Base-by-base conservation (phyloP, 2,329 filamentous ascomycete genomes). In the Cladophialophora chaetospira region DNA sequence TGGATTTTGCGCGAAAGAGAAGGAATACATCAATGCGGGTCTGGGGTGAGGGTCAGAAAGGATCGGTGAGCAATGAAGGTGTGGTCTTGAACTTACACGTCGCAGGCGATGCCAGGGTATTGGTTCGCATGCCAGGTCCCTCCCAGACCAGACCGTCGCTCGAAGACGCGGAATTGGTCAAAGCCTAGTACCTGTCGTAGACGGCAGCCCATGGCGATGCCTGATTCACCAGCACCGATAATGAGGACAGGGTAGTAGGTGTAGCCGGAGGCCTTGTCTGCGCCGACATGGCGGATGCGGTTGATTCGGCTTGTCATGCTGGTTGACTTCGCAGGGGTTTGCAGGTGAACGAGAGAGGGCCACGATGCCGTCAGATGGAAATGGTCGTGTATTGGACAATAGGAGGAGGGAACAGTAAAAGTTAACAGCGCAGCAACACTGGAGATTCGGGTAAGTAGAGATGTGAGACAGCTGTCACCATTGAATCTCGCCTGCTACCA, bases 61-160 rank as follows among this genome's bases (percentile, higher is more conserved):
- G 13, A 26, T 4, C 40, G 1, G 1, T 2, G n/a, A 8, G 17
- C 23, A 35, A n/a, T 17, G 38, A 2, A 11, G n/a, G 36, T 10
- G 23, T 8, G 5, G 10, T 19, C 15, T 36, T 6, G 28, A 42
- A 63, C 67, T 63, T 70, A 79, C 75, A 82, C 69, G 67, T 85
- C 82, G 64, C 82, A 85, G 5, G 82, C 81, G 53, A 73, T 71
- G 68, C 80, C 80, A 8, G 82, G 84, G 68, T 88, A 88, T 28
- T 77, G 73, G 67, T 87, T 88, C 42, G 79, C 78, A 69, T 77
- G 79, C 85, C 85, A 88, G 1, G 84, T 87, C 5, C 85, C 85
- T 28, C 85, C 85, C 40, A 86, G 74, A 2, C 78, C 77, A 3
- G 74, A 71, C 58, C 83, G 74, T 10, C 80, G 75, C 21, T 88